Evolutionary conservation across 75 land plant species (phyloP), one percentile per base, ranked within the genome.

Genomic region (Larix kaempferi): DNA sequence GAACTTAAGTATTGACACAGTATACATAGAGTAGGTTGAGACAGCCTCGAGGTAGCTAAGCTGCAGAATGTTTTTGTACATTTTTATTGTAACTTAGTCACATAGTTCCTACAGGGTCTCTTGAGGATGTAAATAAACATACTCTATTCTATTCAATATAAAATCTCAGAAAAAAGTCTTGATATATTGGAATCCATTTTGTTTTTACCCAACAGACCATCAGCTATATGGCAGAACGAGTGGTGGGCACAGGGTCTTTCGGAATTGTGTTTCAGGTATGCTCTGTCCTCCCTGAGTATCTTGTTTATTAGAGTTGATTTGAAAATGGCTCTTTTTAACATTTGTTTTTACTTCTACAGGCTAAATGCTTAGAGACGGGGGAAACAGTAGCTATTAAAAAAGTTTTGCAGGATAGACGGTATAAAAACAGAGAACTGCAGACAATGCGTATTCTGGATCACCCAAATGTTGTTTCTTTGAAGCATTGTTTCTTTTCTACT

Each of bases 351-450:
- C 33, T 57, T 76, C 19, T 81, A 57, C 80, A 94, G 96, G 96
- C 96, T 39, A 94, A 91, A 63, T 94, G 96, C 79, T 76, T 94
- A 37, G 96, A 94, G 77, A 91, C 96, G 19, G 96, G 94, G 37
- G 96, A 94, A 80, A 91, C 91, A 49, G 94, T 94, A 12, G 96
- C 96, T 3, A 94, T 94, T 59, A 94, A 94, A 78, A 94, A 94
- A 77, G 96, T 94, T 76, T 88, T 94, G 63, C 96, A 94, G 71
- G 96, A 94, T 84, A 94, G 87, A 82, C 83, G 96, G 56, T 94
- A 94, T 73, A 94, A 94, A 79, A 94, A 94, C 77, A 86, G 96
- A 74, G 96, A 94, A 79, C 81, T 94, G 78, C 94, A 94, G 71
- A 91, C 89, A 13, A 94, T 94, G 94, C 91, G 91, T 3, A 89